phyloP scores from a whole-genome alignment of 495 filamentous ascomycete genomes.

The Hapsidospora chrysogenum region DNA sequence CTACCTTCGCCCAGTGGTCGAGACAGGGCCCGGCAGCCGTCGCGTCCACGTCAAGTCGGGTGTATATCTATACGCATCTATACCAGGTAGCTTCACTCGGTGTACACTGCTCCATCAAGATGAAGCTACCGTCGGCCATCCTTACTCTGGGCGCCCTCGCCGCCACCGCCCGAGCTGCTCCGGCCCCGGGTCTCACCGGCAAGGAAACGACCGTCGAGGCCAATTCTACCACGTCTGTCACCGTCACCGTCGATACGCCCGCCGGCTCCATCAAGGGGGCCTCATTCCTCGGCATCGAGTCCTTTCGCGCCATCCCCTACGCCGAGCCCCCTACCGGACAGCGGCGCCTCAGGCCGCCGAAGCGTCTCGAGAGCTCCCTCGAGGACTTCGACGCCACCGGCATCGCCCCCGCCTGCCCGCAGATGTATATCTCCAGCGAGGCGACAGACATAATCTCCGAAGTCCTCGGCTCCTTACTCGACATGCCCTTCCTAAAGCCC shows the following conservation, averaged over 20 bases:
- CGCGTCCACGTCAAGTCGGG: no score
- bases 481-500: conserved; percentile 41
- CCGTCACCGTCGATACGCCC: conserved; percentile 27
- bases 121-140: neutral
- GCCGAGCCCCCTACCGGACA: conserved; percentile 24
- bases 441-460: conserved; percentile 20
- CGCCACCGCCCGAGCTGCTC: neutral
- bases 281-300: conserved; percentile 17
- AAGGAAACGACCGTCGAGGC: neutral
- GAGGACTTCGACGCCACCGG: conserved; percentile 35
- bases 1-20: no score
- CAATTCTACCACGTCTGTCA: conserved; percentile 8
- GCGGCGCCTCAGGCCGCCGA: conserved; percentile 24
- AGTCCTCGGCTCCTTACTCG: conserved; percentile 33
- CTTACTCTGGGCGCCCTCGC: neutral
- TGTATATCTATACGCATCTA: no score
- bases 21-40: no score
- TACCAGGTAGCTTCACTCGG: no score
- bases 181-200: neutral
- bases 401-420: conserved; percentile 33
- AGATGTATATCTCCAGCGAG: conserved; percentile 33
- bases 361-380: conserved; percentile 20
- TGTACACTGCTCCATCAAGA: no score
- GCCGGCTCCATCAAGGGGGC: conserved; percentile 35
- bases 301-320: conserved; percentile 32